Percentiles rank a stretch among this genome's conserved stretches.
These are phyloP conservation scores for Nicotiana knightiana DNA, from an alignment of 257 asterid species.

Conservation along the genomic window DNA sequence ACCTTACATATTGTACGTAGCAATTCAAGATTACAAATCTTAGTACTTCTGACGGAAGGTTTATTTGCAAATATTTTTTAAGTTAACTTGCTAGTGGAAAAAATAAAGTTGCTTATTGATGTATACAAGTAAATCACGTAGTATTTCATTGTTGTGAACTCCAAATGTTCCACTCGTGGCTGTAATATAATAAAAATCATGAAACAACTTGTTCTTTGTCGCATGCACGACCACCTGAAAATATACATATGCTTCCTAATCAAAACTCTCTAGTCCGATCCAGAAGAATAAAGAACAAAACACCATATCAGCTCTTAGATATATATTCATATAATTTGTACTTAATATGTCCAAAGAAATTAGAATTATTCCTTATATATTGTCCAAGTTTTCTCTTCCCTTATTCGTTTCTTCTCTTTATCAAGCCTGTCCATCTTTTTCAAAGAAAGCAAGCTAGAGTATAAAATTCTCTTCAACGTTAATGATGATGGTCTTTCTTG, in stretches of 20 bases:
- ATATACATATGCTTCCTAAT: neutral
- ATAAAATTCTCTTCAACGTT: slow-evolving; percentile 1
- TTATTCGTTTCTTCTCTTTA: neutral
- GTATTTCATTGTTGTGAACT: neutral
- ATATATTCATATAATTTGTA: neutral
- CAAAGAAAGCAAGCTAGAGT: neutral
- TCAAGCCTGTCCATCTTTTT: slow-evolving; percentile 2
- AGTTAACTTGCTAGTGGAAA: neutral
- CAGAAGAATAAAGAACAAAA: neutral
- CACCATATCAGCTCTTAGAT: neutral
- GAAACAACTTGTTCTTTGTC: neutral
- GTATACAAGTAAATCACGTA: neutral
- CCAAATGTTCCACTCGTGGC: neutral
- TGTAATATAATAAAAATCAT: neutral
- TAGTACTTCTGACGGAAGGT: too few relatives aligned
- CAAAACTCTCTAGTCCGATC: neutral
- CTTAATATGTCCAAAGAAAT: neutral
- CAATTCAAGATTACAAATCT: neutral
- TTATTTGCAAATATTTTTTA: too few relatives aligned
- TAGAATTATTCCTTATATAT: neutral
- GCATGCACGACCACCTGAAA: neutral
- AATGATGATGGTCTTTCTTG: slow-evolving; percentile 5
- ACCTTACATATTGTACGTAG: too few relatives aligned
- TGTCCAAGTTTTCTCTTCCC: neutral
- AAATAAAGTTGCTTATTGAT: too few relatives aligned